Conservation (phyloP, 2,329 filamentous ascomycete genomes). For the Colletotrichum sp. region DNA sequence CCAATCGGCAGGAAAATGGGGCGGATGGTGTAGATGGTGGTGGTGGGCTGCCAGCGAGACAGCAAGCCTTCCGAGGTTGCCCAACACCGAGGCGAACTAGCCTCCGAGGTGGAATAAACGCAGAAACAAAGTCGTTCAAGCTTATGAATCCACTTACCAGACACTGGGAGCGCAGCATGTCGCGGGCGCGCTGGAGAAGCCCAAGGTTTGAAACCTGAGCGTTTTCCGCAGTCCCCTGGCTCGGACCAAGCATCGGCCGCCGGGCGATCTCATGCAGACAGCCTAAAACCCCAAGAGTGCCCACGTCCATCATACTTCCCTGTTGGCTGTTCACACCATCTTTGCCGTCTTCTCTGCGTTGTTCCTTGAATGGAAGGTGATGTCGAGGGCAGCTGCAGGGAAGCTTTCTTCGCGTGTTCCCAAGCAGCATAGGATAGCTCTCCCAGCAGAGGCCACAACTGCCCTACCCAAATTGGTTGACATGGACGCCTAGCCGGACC, state of each 20-base stretch:
- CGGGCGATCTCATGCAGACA: not conserved
- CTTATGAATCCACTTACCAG: not conserved
- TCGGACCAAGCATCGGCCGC: conserved; percentile 6
- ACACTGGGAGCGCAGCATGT: not conserved
- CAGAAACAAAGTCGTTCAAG: not conserved
- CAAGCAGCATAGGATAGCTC: not conserved
- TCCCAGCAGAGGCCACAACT: not conserved
- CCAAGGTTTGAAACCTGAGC: conserved; percentile 5
- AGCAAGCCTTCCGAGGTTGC: not conserved
- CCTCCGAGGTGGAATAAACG: not conserved
- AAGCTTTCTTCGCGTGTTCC: not conserved
- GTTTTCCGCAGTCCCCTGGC: not conserved
- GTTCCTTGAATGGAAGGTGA: not conserved
- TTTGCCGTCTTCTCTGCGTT: not conserved
- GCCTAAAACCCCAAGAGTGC: not conserved
- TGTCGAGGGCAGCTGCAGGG: not conserved
- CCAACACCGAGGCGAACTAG: not conserved
- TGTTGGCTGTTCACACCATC: not conserved
- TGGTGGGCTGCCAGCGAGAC: not conserved
- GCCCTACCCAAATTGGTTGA: not conserved
- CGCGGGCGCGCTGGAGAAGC: not conserved
- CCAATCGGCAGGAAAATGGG: not conserved
- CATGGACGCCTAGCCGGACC: not conserved
- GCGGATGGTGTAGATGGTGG: not conserved
- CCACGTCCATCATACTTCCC: not conserved